Evolutionary conservation across 2,329 filamentous ascomycete genomes (phyloP), one percentile per base, ranked within the genome.

Genomic region (Talaromyces sp.): DNA sequence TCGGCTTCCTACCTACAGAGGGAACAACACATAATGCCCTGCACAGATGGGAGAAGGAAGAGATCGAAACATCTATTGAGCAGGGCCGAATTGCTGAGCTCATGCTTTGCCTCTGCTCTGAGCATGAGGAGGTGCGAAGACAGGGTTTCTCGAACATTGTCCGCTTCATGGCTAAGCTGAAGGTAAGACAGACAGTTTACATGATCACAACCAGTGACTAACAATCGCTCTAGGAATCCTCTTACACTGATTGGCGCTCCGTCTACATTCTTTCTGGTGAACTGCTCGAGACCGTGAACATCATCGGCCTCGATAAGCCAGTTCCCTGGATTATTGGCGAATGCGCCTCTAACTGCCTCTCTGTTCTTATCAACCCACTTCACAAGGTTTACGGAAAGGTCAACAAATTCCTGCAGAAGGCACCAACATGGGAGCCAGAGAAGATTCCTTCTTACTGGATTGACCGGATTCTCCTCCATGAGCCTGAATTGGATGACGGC

Each of bases 371-470:
- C 19, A 86, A 90, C 56, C 93, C 93, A 0, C 80, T 91, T 14
- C 90, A 96, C 67, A 84, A 84, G 55, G 82, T 97, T 33, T 97
- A 96, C 69, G 84, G 86, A 52, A 96, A 96, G 69, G 77, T 94
- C 72, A 96, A 96, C 75, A 79, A 81, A 5, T 97, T 92, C 70
- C 82, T 97, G 32, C 90, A 90, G 19, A 86, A 86, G 47, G 83
- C 86, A 0, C 92, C 93, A 0, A 72, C 80, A 20, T 97, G 93
- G 93, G 80, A 86, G 11, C 67, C 80, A 10, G 71, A 71, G 24
- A 81, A 81, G 41, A 69, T 86, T 4, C 77, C 82, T 1, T 77
- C 78, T 1, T 83, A 84, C 65, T 86, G 83, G 77, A 74, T 86
- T 16, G 84, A 89, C 54, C 86, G 85, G 66, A 83, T 94, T 20